Evolutionary conservation across 805 yeast species (phyloP).

Genomic region (Ogataea methanolica): DNA sequence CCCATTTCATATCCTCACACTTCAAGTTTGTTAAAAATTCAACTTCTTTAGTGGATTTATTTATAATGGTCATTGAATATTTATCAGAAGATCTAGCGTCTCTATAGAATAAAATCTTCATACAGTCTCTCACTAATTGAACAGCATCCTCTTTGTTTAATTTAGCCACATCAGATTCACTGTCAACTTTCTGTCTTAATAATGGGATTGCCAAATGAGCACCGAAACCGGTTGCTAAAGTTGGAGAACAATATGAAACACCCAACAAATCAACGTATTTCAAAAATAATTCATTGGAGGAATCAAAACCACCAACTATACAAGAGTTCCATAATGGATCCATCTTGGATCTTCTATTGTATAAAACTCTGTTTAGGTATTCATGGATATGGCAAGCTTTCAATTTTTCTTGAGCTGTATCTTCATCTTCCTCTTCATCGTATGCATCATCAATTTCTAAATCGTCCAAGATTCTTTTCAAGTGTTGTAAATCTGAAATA

Average conservation of each 20-base stretch:
- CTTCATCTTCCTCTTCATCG: constrained; percentile 65
- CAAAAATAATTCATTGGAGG: constrained; percentile 65
- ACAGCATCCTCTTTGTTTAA: constrained; percentile 73
- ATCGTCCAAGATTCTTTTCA: constrained; percentile 70
- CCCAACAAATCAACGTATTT: constrained; percentile 90
- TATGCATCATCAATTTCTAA: constrained; percentile 75
- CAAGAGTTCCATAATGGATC: constrained; percentile 95
- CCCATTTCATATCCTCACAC: constrained; percentile 81
- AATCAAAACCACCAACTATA: constrained; percentile 84
- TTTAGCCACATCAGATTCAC: constrained; percentile 68
- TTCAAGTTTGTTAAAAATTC: constrained; percentile 52
- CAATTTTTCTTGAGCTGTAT: constrained; percentile 40
- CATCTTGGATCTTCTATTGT: constrained; percentile 86
- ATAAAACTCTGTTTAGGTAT: constrained; percentile 78
- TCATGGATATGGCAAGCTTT: constrained; percentile 87
- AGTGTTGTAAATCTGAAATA: constrained; percentile 85
- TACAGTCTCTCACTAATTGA: constrained; percentile 71
- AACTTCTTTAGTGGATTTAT: constrained; percentile 54
- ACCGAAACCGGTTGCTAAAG: constrained; percentile 95
- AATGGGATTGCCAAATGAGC: constrained; percentile 91
- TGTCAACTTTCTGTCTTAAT: constrained; percentile 76
- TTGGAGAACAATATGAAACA: constrained; percentile 81
- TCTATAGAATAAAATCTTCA: constrained; percentile 93
- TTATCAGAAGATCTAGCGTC: constrained; percentile 93
- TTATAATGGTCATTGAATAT: constrained; percentile 74